Percentiles rank a stretch among this genome's conserved stretches.
Evolutionary conservation across 2,329 filamentous ascomycete species (phyloP).

Genomic region (Aureobasidium sp.): DNA sequence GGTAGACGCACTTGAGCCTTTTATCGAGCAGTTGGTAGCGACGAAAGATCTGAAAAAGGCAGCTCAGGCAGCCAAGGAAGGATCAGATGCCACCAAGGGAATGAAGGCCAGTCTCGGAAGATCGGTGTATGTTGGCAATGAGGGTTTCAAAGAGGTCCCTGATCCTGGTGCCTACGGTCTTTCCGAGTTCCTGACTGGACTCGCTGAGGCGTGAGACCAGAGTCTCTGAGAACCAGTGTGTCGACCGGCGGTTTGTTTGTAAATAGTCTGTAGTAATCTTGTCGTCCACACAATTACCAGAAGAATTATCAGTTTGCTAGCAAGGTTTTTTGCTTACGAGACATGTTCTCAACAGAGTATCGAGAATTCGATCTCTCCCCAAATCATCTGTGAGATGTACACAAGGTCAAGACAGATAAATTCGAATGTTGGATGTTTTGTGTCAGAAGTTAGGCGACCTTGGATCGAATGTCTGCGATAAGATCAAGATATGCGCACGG

Average conservation of each 20-base stretch:
- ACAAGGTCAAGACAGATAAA: background rate
- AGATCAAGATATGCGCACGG: slow-evolving; percentile 5
- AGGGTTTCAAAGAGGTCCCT: slow-evolving; percentile 62
- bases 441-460: background rate
- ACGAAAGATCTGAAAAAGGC: slow-evolving; percentile 63
- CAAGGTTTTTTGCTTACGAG: too few species aligned
- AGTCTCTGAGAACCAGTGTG: background rate
- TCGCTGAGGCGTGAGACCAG: slow-evolving; percentile 42
- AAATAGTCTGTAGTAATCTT: background rate
- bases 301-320: background rate
- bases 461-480: background rate
- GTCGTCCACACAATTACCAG: background rate
- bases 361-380: background rate
- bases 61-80: slow-evolving; percentile 64
- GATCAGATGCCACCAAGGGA: slow-evolving; percentile 75
- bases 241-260: background rate
- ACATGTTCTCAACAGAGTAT: too few species aligned
- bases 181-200: slow-evolving; percentile 70
- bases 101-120: slow-evolving; percentile 86
- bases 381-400: background rate
- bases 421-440: background rate
- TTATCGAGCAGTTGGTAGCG: slow-evolving; percentile 61
- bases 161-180: slow-evolving; percentile 74
- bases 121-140: slow-evolving; percentile 72
- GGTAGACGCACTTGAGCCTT: slow-evolving; percentile 82